These are phyloP conservation scores for Fraxinus excelsior DNA, from an alignment of 257 asterid species.

Conservation along the genomic window DNA sequence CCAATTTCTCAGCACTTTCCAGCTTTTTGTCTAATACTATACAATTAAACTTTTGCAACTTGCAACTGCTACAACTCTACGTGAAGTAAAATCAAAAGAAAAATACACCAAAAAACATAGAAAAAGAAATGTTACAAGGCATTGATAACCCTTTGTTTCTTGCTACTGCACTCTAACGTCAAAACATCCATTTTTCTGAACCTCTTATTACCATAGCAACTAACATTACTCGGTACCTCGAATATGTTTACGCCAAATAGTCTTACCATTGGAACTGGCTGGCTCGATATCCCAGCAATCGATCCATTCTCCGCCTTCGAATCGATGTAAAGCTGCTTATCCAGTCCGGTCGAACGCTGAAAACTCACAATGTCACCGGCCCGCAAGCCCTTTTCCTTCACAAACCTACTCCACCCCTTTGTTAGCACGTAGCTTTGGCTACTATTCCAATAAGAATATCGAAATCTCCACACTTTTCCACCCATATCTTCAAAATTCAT, in stretches of 20 bases:
- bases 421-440: slow-evolving; percentile 75
- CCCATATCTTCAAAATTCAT: slow-evolving; percentile 56
- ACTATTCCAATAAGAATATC: slow-evolving; percentile 74
- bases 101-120: background rate
- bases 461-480: slow-evolving; percentile 67
- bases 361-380: slow-evolving; percentile 64
- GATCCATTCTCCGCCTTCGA: slow-evolving; percentile 28
- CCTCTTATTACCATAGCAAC: slow-evolving; percentile 36
- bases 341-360: slow-evolving; percentile 44
- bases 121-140: slow-evolving; percentile 32
- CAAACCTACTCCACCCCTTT: slow-evolving; percentile 76
- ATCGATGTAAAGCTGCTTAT: slow-evolving; percentile 53
- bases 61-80: background rate
- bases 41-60: background rate
- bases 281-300: background rate
- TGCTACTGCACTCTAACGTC: slow-evolving; percentile 35
- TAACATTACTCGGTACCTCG: slow-evolving; percentile 23
- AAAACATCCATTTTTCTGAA: slow-evolving; percentile 44
- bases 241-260: slow-evolving; percentile 63
- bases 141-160: slow-evolving; percentile 53
- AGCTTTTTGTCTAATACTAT: background rate
- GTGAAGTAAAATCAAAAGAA: background rate
- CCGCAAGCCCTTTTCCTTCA: slow-evolving; percentile 55
- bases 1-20: background rate
- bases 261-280: slow-evolving; percentile 42